These are phyloP conservation scores for Talaromyces sp. DNA, from an alignment of 2,329 filamentous ascomycete genomes.

Conservation along the genomic window DNA sequence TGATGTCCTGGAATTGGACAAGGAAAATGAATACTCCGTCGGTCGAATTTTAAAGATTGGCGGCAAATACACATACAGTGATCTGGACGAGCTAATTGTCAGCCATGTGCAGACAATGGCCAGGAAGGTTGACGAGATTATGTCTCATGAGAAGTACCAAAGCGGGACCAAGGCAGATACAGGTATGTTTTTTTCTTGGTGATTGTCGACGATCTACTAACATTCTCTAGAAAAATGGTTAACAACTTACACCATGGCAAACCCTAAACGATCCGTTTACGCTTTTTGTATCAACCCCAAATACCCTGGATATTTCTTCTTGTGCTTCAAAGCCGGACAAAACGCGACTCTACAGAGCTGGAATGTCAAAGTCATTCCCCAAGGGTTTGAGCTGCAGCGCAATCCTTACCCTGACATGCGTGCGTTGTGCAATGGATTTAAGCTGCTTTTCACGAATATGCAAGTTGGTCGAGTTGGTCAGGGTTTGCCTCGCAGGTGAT, in stretches of 20 bases:
- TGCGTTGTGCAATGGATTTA: slow-evolving; percentile 95
- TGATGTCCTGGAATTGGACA: slow-evolving; percentile 93
- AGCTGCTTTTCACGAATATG: slow-evolving; percentile 73
- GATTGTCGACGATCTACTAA: not conserved
- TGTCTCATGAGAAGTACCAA: slow-evolving; percentile 91
- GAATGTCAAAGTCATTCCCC: slow-evolving; percentile 85
- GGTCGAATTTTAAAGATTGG: slow-evolving; percentile 81
- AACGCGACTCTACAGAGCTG: slow-evolving; percentile 70
- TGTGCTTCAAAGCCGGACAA: slow-evolving; percentile 92
- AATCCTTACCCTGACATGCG: slow-evolving; percentile 92
- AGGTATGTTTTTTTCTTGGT: slow-evolving; percentile 53
- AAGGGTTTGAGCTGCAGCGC: slow-evolving; percentile 86
- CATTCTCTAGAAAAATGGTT: slow-evolving; percentile 77
- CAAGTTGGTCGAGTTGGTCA: slow-evolving; percentile 28
- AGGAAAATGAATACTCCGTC: slow-evolving; percentile 93
- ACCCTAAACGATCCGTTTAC: slow-evolving; percentile 89
- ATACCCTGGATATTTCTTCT: slow-evolving; percentile 88
- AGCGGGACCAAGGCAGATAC: slow-evolving; percentile 73
- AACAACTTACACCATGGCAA: slow-evolving; percentile 91
- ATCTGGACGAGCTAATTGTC: slow-evolving; percentile 95
- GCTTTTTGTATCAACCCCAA: slow-evolving; percentile 92
- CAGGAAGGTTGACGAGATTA: slow-evolving; percentile 94
- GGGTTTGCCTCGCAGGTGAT: slow-evolving; percentile 13
- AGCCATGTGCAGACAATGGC: slow-evolving; percentile 98
- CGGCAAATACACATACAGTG: slow-evolving; percentile 85